phyloP scores from a whole-genome alignment of 176 grass and related monocot species.

The Ensete glaucum region DNA sequence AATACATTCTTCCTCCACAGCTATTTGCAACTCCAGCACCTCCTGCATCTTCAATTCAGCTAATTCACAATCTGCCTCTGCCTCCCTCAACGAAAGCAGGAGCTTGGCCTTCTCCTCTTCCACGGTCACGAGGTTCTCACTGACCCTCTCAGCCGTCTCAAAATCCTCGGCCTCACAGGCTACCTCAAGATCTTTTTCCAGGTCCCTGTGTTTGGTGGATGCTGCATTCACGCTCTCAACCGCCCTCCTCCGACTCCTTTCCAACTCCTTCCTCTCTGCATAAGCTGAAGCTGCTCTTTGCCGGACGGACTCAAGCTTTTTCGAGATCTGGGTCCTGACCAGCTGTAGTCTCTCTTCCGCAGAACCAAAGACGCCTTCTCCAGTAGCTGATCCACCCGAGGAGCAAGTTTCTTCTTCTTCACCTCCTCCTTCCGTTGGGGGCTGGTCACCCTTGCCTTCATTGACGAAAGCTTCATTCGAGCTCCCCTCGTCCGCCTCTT shows the following conservation, averaged over 20 bases:
- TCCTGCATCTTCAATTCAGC: conserved; percentile 72
- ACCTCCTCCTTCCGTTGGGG: not conserved
- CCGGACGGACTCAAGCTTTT: conserved; percentile 47
- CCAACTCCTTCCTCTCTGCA: conserved; percentile 62
- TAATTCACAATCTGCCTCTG: conserved; percentile 51
- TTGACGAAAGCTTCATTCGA: not conserved
- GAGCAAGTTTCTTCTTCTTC: not conserved
- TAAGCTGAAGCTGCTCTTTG: conserved; percentile 34
- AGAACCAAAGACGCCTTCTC: conserved; percentile 3
- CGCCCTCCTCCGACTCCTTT: conserved; percentile 39
- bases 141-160: conserved; percentile 79
- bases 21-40: conserved; percentile 53
- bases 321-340: conserved; percentile 53
- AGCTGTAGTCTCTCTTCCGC: conserved; percentile 49
- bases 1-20: conserved; percentile 54
- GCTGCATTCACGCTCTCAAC: conserved; percentile 34
- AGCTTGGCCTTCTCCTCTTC: conserved; percentile 64
- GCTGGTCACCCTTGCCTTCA: not conserved
- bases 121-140: conserved; percentile 36
- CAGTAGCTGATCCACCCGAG: not conserved
- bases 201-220: conserved; percentile 44
- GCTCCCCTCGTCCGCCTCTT: not conserved
- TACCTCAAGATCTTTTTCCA: conserved; percentile 86
- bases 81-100: conserved; percentile 37
- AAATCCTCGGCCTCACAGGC: conserved; percentile 84